Evolutionary conservation across 2,329 filamentous ascomycete genomes (phyloP).

Genomic region (Botrytis galanthina): DNA sequence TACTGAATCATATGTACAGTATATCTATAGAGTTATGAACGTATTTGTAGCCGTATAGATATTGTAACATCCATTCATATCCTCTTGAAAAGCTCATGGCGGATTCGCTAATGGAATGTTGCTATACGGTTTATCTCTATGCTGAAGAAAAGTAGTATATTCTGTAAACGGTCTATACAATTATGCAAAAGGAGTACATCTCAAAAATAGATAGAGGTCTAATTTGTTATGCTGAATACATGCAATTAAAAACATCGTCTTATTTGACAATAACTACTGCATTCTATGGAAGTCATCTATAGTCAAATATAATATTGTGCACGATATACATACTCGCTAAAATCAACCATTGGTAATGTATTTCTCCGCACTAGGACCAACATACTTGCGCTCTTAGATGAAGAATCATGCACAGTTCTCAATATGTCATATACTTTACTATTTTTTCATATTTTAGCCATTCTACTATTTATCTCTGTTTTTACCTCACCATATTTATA

Average conservation of each 20-base stretch:
- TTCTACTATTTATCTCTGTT: rapidly evolving
- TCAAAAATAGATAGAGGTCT: not conserved
- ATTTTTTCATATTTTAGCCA: not conserved
- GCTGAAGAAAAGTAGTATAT: too few species aligned
- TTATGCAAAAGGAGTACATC: too few species aligned
- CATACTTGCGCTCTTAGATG: rapidly evolving
- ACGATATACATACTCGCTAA: not conserved
- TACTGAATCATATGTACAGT: not conserved
- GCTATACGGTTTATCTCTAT: too few species aligned
- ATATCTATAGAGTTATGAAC: not conserved
- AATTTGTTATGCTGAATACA: not conserved
- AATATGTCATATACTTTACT: not conserved
- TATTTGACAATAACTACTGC: not conserved
- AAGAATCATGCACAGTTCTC: rapidly evolving
- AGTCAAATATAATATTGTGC: not conserved
- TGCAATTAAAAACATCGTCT: rapidly evolving
- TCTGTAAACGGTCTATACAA: too few species aligned
- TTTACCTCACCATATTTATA: not conserved
- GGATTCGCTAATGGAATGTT: too few species aligned
- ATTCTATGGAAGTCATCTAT: rapidly evolving
- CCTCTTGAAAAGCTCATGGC: too few species aligned
- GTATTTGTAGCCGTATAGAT: not conserved
- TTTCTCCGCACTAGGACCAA: not conserved
- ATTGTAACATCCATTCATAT: not conserved
- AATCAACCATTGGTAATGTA: not conserved